Base-by-base conservation (phyloP, 2,329 filamentous ascomycete genomes). In the Exophiala sideris region DNA sequence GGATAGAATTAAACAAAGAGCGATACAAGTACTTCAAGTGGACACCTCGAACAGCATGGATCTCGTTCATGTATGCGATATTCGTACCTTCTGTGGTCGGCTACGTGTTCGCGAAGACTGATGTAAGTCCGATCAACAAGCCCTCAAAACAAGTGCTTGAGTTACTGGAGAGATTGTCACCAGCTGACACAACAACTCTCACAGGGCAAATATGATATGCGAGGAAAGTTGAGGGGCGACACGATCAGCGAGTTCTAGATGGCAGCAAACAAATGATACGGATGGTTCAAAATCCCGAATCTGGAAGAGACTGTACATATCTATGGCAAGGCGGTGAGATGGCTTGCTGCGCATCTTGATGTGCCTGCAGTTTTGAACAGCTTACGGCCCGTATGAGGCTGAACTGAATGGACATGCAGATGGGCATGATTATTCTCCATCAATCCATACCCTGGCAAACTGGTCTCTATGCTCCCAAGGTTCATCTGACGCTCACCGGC, bases 11-110 rank as follows among this genome's bases (percentile, higher is more conserved):
- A 84, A 83, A 81, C 67, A 78, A 82, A 67, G 90, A 89, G 78
- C 87, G 94, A 63, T 87, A 91, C 82, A 90, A 90, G 76, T 96
- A 89, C 82, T 99, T 97, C 82, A 83, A 90, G 73, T 97, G 90
- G 89, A 97, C 88, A 34, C 82, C 84, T 48, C 81, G 88, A 67
- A 95, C 90, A 42, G 90, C 89, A 29, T 84, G 83, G 76, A 73
- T 96, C 67, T 85, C 86, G 3, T 83, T 96, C 69, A 78, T 86
- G 61, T 96, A 92, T 73, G 81, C 87, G 54, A 76, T 85, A 33
- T 76, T 86, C 50, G 81, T 96, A 40, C 94, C 94, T 6, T 72
- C 76, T 38, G 77, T 88, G 53, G 65, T 95, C 62, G 85, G 85
- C 44, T 85, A 85, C 68, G 68, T 89, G 52, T 89, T 84, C 54